These are phyloP conservation scores for Rosellinia necatrix DNA, from an alignment of 2,329 filamentous ascomycete genomes.

Conservation along the genomic window DNA sequence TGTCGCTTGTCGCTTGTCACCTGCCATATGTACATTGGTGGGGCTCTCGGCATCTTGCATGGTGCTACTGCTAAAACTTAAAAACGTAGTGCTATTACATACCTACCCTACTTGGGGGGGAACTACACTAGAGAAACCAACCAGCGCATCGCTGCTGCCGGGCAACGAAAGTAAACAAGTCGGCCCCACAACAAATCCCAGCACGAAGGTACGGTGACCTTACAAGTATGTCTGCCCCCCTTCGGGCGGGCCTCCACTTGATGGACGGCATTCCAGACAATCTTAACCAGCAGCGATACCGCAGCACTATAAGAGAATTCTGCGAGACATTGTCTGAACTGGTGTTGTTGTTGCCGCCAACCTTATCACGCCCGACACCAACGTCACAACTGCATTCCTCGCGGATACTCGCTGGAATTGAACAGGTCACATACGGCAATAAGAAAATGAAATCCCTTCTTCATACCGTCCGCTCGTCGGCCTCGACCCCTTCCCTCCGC, in stretches of 20 bases:
- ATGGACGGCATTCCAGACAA: constrained; percentile 34
- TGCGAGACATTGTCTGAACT: constrained; percentile 42
- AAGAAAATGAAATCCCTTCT: constrained; percentile 19
- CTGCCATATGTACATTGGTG: constrained; percentile 13
- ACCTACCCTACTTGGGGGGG: too few relatives aligned
- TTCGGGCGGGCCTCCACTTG: too few relatives aligned
- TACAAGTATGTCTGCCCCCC: too few relatives aligned
- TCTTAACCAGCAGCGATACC: constrained; percentile 32
- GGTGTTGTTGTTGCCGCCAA: constrained; percentile 43
- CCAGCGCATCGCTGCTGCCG: constrained; percentile 24
- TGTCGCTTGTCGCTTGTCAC: too few relatives aligned
- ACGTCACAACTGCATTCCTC: constrained; percentile 39
- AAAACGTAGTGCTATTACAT: too few relatives aligned
- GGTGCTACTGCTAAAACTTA: too few relatives aligned
- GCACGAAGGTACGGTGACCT: constrained; percentile 1
- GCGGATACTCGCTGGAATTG: constrained; percentile 31
- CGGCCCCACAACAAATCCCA: constrained; percentile 27
- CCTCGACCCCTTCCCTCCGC: constrained; percentile 78
- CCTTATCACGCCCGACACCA: constrained; percentile 47
- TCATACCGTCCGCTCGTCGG: constrained; percentile 60
- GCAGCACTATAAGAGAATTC: constrained; percentile 31
- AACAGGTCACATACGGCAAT: constrained; percentile 7
- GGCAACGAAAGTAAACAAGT: constrained; percentile 33
- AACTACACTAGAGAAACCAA: too few relatives aligned
- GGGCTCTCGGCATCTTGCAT: constrained; percentile 15